Evolutionary conservation across 2,329 filamentous ascomycete genomes (phyloP), one percentile per base, ranked within the genome.

Genomic region (Botryotinia calthae): DNA sequence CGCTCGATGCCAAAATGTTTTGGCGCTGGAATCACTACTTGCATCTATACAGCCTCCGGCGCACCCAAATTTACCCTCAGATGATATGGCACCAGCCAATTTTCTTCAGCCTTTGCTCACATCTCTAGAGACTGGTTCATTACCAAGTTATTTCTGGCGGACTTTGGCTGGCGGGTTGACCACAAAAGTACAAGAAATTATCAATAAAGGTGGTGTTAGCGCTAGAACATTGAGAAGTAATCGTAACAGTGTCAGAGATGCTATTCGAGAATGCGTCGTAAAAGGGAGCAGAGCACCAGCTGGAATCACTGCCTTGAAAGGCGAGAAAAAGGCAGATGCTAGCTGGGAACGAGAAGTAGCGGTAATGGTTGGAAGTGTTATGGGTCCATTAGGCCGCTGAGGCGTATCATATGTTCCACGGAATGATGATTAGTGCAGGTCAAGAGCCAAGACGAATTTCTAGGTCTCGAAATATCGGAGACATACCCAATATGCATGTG

Each of bases 71-170:
- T 81, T 95, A 3, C 81, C 83, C 5, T 44, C 74, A 16, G 67
- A 71, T 16, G 72, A 73, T 70, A 12, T 74, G 42, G 6, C 72
- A 62, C 76, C 82, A 31, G 74, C 79, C 4, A 87, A 84, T 73
- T 87, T 98, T 59, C 86, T 98, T 0, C 88, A 91, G 73, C 91
- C 91, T 0, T 84, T 97, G 0, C 87, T 97, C 14, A 84, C 88
- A 18, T 86, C 91, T n/a, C 87, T 99, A 12, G 96, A 98, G 82
- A 97, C 94, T 0, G 89, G 93, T 0, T 96, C 93, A 2, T 84
- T 99, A 25, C 90, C 94, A 1, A 95, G 93, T 0, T 97, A 95
- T 81, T 99, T 97, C 83, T 99, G 96, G 94, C 88, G 96, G 70
- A 93, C 92, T 14, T 87, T 98, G 79, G 96, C 96, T 0, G 89